Conservation (phyloP, 108 stramenopile species). For the Nannochloropsis granulata region DNA sequence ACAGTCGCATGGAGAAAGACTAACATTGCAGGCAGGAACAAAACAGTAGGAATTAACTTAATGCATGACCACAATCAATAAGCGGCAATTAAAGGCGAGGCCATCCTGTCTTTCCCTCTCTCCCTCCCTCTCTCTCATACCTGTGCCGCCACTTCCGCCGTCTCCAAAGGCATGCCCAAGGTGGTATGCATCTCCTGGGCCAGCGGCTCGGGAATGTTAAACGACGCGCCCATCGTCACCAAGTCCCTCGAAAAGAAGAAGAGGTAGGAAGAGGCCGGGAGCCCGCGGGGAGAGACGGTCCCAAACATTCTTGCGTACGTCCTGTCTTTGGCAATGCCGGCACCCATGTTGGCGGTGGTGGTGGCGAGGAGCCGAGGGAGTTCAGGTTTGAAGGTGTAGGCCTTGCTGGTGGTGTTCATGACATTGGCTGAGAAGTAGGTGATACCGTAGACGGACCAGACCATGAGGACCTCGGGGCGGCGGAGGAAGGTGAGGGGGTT, state of each 20-base stretch:
- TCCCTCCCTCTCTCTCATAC: not conserved
- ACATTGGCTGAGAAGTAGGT: slow-evolving; percentile 8
- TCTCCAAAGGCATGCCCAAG: not conserved
- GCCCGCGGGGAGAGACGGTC: not conserved
- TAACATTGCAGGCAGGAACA: too few species aligned
- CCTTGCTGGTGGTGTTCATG: slow-evolving; percentile 4
- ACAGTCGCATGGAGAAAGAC: not conserved
- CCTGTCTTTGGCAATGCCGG: slow-evolving; percentile 14
- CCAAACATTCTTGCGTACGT: slow-evolving; percentile 16
- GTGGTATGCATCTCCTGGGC: not conserved
- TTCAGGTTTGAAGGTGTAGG: not conserved
- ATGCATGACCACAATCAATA: too few species aligned
- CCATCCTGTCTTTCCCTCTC: too few species aligned
- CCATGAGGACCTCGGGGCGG: slow-evolving; percentile 14
- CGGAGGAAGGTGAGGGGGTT: not conserved
- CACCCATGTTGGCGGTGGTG: slow-evolving; percentile 23
- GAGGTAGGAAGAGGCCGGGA: slow-evolving; percentile 8
- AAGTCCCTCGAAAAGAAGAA: slow-evolving; percentile 14
- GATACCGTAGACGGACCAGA: slow-evolving; percentile 7
- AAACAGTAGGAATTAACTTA: too few species aligned
- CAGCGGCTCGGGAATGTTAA: slow-evolving; percentile 15
- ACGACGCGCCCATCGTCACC: slow-evolving; percentile 17
- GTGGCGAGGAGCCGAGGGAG: slow-evolving; percentile 13
- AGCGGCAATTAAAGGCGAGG: too few species aligned
- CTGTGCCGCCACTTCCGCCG: slow-evolving; percentile 15